Conservation (phyloP, 257 asterid species). For the Fraxinus pennsylvanica region DNA sequence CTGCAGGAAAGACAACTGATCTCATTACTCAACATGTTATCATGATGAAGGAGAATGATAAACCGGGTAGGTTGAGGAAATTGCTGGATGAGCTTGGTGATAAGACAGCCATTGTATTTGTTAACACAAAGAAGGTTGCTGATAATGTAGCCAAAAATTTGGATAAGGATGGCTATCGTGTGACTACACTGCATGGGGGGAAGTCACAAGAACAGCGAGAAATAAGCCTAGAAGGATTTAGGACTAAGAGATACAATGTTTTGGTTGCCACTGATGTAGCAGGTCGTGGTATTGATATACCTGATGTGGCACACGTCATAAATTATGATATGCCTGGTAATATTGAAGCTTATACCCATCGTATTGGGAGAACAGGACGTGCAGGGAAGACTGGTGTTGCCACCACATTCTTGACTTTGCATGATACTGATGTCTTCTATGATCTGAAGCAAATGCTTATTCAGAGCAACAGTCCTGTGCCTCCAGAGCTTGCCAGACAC, state of each 20-base stretch:
- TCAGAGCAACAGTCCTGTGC: too few relatives aligned
- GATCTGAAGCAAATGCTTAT: too few relatives aligned
- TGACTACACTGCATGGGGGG: too few relatives aligned
- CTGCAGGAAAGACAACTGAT: conserved; percentile 1
- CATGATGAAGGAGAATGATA: background rate
- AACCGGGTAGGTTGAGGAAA: background rate
- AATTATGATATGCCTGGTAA: background rate
- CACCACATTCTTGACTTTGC: too few relatives aligned
- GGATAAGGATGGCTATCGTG: too few relatives aligned
- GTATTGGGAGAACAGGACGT: background rate
- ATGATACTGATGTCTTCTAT: too few relatives aligned
- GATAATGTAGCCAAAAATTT: background rate
- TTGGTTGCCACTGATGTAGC: background rate
- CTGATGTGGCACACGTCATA: background rate
- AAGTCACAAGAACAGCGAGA: too few relatives aligned
- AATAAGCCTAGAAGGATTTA: too few relatives aligned
- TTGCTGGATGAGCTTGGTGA: background rate
- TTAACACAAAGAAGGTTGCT: background rate
- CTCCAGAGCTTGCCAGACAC: too few relatives aligned
- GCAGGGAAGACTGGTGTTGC: background rate
- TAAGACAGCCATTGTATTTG: background rate
- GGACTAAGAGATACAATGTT: background rate
- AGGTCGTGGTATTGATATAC: background rate
- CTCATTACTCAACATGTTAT: background rate
- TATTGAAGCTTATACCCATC: background rate